These are phyloP conservation scores for Mycosphaerelloides madeirae DNA, from an alignment of 2,329 filamentous ascomycete species.

Conservation along the genomic window DNA sequence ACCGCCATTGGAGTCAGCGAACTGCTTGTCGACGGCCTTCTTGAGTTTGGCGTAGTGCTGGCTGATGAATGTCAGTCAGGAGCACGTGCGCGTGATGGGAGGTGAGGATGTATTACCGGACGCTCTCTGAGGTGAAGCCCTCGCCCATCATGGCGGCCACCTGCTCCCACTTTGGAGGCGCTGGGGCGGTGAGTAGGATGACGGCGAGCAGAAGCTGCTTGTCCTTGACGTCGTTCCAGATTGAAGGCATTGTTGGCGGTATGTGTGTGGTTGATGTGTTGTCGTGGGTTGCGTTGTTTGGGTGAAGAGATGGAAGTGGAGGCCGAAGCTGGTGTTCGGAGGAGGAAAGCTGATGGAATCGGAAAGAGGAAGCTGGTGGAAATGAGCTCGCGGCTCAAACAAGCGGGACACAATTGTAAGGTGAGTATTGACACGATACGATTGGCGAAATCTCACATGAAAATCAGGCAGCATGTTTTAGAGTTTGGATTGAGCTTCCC, in stretches of 20 bases:
- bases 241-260: not conserved
- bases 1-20: constrained; percentile 1
- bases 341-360: not conserved
- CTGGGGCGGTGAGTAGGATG: constrained; percentile 2
- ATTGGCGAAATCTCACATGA: not conserved
- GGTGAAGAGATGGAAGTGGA: no score
- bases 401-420: no score
- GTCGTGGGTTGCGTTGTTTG: not conserved
- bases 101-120: not conserved
- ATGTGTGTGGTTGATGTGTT: not conserved
- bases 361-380: not conserved
- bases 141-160: constrained; percentile 7
- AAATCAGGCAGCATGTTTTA: no score
- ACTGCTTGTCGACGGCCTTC: constrained; percentile 3
- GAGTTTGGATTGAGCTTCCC: no score
- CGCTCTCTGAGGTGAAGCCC: constrained; percentile 1
- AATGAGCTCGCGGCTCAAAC: not conserved
- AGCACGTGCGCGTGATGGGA: no score
- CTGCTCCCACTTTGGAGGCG: not conserved
- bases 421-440: not conserved
- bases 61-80: not conserved
- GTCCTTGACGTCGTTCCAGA: constrained; percentile 9
- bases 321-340: no score
- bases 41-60: constrained; percentile 9
- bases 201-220: constrained; percentile 8